phyloP scores from a whole-genome alignment of 176 grass and related monocot species.

The Zoysia pacifica region DNA sequence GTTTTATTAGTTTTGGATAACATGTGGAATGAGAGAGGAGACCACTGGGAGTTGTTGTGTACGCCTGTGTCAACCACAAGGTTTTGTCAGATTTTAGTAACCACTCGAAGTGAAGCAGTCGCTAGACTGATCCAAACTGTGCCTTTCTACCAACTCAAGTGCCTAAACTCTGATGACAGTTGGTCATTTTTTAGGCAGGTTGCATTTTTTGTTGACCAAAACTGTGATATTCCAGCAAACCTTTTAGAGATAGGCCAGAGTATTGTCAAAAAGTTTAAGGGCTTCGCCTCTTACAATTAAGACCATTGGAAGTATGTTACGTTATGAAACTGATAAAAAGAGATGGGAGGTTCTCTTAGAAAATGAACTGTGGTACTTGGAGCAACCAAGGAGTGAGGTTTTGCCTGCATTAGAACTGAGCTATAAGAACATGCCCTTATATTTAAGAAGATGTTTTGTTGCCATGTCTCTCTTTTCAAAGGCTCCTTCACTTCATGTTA shows the following conservation, averaged over 20 bases:
- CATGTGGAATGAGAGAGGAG: conserved; percentile 47
- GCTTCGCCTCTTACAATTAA: conserved; percentile 41
- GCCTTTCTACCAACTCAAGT: not conserved
- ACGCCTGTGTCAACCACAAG: not conserved
- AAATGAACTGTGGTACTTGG: conserved; percentile 49
- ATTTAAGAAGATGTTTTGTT: conserved; percentile 45
- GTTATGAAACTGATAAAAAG: conserved; percentile 31
- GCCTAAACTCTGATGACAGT: conserved; percentile 14
- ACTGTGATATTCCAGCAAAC: not conserved
- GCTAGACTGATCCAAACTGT: conserved; percentile 37
- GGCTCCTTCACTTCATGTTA: conserved; percentile 24
- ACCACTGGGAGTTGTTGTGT: conserved; percentile 33
- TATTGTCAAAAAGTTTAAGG: conserved; percentile 42
- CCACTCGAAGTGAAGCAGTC: conserved; percentile 32
- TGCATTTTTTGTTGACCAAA: not conserved
- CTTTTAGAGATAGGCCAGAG: conserved; percentile 17
- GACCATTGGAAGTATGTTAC: conserved; percentile 45
- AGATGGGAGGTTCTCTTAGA: conserved; percentile 42
- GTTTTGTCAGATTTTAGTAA: conserved; percentile 39
- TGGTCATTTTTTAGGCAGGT: conserved; percentile 27
- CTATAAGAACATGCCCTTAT: conserved; percentile 35
- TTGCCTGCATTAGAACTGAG: conserved; percentile 45
- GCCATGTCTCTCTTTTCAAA: conserved; percentile 43
- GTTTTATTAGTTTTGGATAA: conserved; percentile 50
- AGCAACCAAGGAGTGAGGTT: conserved; percentile 6